Base-by-base conservation (phyloP, 768 basidiomycete species). In the Tremella fuciformis region DNA sequence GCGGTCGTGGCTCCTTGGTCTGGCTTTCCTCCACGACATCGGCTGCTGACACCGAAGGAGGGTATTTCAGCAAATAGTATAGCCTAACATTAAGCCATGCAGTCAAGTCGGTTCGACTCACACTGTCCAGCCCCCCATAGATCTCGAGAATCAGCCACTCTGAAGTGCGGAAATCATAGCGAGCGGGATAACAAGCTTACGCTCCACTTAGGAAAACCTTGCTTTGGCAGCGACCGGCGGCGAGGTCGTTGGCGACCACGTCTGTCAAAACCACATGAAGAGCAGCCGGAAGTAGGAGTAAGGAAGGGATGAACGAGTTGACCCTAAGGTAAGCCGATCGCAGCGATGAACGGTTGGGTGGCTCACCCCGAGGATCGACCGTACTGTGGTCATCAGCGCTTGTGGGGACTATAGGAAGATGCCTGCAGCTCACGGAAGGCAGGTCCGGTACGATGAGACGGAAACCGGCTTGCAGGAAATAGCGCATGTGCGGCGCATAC, bases 381-480 rank as follows among this genome's bases (percentile, higher is more conserved):
- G 48, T 75, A 76, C 75, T 76, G 42, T 22, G 1, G 13, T 18
- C 13, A 39, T 57, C 29, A 57, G 55, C 56, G 34, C 13, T 15
- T 3, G 18, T 15, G 21, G 38, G 9, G 18, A 13, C 44, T 40
- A 19, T 13, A 47, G 41, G 25, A 41, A 34, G n/a, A n/a, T n/a
- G n/a, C n/a, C 16, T 15, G 26, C 44, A 11, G 66, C 78, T 63
- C 46, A 79, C 78, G 8, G 74, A 71, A 7, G 78, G 76, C 21
- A 79, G 61, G 64, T 79, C 78, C 13, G 75, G 77, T 13, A 73
- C 59, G 60, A 79, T 78, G 22, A 79, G 65, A 34, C 78, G 59
- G 59, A 77, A 79, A 0, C 78, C 78, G 1, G 68, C 71, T 40
- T 70, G 71, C 6, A 79, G 57, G 55, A 79, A 74, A 46, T 69